Percentiles rank a stretch among this genome's conserved stretches.
Conservation (phyloP, 2,329 filamentous ascomycete genomes). For the Colletotrichum graminicola region DNA sequence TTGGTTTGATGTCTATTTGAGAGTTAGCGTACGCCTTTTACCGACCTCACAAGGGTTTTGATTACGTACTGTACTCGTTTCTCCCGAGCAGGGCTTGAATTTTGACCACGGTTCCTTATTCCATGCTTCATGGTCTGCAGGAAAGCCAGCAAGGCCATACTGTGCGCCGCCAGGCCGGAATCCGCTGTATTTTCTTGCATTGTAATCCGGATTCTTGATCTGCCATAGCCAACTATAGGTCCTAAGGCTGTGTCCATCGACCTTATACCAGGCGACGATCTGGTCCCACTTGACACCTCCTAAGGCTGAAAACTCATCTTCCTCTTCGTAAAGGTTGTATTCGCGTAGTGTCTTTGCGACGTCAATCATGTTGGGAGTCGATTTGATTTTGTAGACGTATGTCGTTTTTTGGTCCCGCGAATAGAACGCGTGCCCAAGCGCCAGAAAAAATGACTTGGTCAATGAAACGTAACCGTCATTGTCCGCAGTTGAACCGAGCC, state of each 20-base stretch:
- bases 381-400: not conserved
- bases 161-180: not conserved
- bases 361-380: not conserved
- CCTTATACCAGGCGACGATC: not conserved
- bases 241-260: not conserved
- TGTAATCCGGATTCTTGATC: not conserved
- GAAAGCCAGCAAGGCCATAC: not conserved
- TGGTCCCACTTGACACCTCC: slow-evolving; percentile 1
- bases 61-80: too few relatives aligned
- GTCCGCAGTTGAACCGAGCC: not conserved
- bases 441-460: not conserved
- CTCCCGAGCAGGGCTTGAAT: not conserved
- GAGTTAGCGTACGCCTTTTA: too few relatives aligned
- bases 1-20: too few relatives aligned
- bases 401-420: not conserved
- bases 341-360: not conserved
- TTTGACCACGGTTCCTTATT: not conserved
- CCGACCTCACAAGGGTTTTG: too few relatives aligned
- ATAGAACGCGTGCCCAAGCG: not conserved
- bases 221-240: not conserved
- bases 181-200: not conserved
- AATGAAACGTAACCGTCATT: not conserved
- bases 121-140: not conserved
- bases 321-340: not conserved
- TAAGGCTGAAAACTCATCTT: not conserved